Percentiles rank a stretch among this genome's conserved stretches.
These are phyloP conservation scores for Oryza rufipogon DNA, from an alignment of 176 grass and related monocot species.

Conservation along the genomic window DNA sequence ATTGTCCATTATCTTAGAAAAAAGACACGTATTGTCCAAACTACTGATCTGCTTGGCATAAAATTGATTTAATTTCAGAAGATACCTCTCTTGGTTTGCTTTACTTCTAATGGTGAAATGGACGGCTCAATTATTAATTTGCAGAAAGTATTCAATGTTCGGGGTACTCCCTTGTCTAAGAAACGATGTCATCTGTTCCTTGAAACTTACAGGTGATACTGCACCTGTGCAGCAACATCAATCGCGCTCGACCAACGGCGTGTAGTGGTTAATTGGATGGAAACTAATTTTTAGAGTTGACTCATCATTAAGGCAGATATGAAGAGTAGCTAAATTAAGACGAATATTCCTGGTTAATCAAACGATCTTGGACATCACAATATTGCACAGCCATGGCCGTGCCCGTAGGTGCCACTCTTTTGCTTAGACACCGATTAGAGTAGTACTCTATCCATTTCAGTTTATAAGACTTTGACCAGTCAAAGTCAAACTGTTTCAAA, in stretches of 20 bases:
- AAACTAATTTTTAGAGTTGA: background rate
- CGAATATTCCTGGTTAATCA: no score
- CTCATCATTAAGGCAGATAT: no score
- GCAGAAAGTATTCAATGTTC: background rate
- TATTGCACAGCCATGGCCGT: no score
- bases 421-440: no score
- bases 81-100: background rate
- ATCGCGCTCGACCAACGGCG: background rate
- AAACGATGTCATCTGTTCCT: background rate
- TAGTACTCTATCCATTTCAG: no score
- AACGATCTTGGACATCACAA: no score
- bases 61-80: background rate
- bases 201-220: background rate
- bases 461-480: no score
- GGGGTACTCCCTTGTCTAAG: background rate
- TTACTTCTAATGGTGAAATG: background rate
- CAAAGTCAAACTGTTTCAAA: no score
- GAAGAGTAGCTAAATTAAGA: no score
- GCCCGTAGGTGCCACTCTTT: no score
- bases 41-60: no score
- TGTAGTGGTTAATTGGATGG: background rate
- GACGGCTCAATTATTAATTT: background rate
- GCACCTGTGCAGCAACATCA: constrained; percentile 9
- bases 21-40: background rate
- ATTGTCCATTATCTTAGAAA: no score